Evolutionary conservation across 2,329 filamentous ascomycete species (phyloP).

Genomic region (Fusarium anthophilum): DNA sequence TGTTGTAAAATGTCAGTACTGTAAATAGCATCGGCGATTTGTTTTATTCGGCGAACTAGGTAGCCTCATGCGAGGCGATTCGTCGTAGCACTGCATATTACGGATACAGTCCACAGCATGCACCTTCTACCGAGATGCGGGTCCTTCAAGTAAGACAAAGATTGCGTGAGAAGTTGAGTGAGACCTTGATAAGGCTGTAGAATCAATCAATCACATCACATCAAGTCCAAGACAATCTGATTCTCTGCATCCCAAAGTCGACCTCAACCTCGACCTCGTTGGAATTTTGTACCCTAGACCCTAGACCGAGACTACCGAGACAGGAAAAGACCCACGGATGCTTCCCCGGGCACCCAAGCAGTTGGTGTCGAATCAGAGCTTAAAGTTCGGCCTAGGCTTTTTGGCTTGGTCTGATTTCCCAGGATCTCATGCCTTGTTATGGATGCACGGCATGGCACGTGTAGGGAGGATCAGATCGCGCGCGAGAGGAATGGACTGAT

Average conservation of each 20-base stretch:
- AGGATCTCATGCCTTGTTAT: neutral
- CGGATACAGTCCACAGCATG: neutral
- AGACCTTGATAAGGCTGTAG: constrained; percentile 15
- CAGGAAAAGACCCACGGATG: constrained; percentile 24
- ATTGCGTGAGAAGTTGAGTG: neutral
- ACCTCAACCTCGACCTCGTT: neutral
- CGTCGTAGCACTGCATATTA: neutral
- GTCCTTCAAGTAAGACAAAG: neutral
- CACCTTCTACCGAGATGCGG: neutral
- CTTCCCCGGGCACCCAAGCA: constrained; percentile 32
- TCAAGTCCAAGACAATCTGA: neutral
- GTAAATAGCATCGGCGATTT: neutral
- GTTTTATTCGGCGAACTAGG: neutral
- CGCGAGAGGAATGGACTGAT: neutral
- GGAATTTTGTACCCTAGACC: constrained; percentile 9
- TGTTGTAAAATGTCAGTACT: neutral
- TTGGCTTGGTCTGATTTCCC: neutral
- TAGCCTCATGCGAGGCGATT: neutral
- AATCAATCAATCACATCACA: neutral
- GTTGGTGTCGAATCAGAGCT: constrained; percentile 31
- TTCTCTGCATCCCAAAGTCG: neutral
- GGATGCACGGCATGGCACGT: neutral
- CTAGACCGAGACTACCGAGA: constrained; percentile 8
- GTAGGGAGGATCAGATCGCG: neutral
- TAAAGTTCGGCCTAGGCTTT: neutral